Evolutionary conservation across 192 early-diverging fungal species (phyloP), one percentile per base, ranked within the genome.

Genomic region (Entomortierella parvispora): DNA sequence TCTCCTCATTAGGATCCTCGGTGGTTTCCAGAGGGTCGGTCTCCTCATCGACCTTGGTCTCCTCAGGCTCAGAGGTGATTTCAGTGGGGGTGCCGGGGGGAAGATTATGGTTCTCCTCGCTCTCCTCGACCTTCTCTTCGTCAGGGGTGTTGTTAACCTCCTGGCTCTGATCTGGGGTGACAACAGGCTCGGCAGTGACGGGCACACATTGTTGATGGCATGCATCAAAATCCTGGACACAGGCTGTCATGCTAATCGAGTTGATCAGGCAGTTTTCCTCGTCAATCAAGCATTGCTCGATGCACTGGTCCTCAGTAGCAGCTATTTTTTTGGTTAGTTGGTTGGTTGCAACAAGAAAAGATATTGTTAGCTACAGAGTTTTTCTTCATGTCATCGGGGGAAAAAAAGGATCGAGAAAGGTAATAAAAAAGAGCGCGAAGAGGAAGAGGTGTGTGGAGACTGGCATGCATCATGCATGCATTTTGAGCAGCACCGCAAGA

Each of bases 251-350:
- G 46, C 37, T 58, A 29, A 40, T 58, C 26, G 59, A 32, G 54
- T 58, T 57, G 45, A 77, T 33, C 28, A 77, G 52, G 25, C 72
- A 77, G 6, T 68, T 53, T 17, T 77, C 54, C 54, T 77, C 65
- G 20, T 6, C 28, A 20, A 40, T 33, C 17, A 68, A 47, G 33
- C 72, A 77, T 18, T 51, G 2, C 28, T 77, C 65, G n/a, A 77
- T 12, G 47, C 72, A 77, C 8, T 47, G 44, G 46, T 45, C 43
- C n/a, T 71, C 52, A 5, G 37, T 31, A 0, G 17, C 15, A 1
- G 31, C 43, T 42, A 45, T 17, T 23, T 49, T 49, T 8, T 49
- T 11, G 48, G 14, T 49, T 11, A 2, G 25, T 49, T 49, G 14
- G 20, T 20, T 52, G 12, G 50, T 52, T 0, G 25, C 23, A 9